Conservation (phyloP, 2,329 filamentous ascomycete species). For the Fusarium globosum region DNA sequence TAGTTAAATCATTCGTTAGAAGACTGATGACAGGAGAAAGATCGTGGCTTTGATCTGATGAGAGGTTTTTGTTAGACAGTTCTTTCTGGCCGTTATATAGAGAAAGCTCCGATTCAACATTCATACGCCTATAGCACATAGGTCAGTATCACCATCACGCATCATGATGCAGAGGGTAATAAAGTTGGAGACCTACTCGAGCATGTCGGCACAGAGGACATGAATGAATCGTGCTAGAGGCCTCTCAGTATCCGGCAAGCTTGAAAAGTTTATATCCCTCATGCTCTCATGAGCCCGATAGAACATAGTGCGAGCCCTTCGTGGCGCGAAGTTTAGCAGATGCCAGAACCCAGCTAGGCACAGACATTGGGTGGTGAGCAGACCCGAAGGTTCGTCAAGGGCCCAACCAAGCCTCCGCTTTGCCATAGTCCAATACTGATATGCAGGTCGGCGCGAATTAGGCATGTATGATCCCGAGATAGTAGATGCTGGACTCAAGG, state of each 20-base stretch:
- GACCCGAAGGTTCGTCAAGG: background rate
- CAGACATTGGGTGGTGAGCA: background rate
- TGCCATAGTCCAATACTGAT: background rate
- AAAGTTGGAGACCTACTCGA: background rate
- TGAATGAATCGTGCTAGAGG: background rate
- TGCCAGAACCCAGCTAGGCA: background rate
- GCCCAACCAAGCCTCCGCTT: background rate
- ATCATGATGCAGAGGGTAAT: background rate
- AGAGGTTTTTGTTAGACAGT: background rate
- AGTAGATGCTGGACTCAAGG: background rate
- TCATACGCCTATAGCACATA: background rate
- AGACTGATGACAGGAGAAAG: background rate
- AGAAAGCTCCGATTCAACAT: background rate
- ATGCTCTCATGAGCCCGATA: background rate
- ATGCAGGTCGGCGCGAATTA: background rate
- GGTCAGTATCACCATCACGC: background rate
- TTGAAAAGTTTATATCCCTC: background rate
- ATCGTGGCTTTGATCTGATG: background rate
- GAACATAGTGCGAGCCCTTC: background rate
- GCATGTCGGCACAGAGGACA: background rate
- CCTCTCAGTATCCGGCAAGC: background rate
- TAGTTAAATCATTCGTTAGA: background rate
- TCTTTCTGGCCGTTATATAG: background rate
- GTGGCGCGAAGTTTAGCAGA: background rate
- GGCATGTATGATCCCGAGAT: background rate